Evolutionary conservation across 2,329 filamentous ascomycete species (phyloP).

Genomic region (Ascocoryne sarcoides): DNA sequence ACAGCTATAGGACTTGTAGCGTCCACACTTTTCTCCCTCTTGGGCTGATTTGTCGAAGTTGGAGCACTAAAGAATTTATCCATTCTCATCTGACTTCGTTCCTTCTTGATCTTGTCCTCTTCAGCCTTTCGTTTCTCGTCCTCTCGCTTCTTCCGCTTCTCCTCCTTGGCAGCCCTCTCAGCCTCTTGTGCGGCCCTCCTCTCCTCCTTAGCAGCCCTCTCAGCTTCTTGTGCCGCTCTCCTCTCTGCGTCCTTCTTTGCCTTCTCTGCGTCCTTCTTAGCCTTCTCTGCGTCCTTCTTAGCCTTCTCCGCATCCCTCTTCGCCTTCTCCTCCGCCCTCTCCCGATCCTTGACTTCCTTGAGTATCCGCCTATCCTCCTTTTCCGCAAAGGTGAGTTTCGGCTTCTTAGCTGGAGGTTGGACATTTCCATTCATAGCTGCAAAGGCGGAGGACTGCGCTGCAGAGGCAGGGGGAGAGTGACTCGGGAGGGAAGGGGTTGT

Average conservation of each 20-base stretch:
- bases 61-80: slow-evolving; percentile 20
- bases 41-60: slow-evolving; percentile 4
- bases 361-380: slow-evolving; percentile 31
- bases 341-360: slow-evolving; percentile 23
- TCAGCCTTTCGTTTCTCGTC: slow-evolving; percentile 35
- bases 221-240: slow-evolving; percentile 26
- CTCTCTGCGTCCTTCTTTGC: slow-evolving; percentile 30
- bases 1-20: slow-evolving; percentile 3
- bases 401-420: slow-evolving; percentile 20
- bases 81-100: slow-evolving; percentile 36
- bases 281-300: slow-evolving; percentile 26
- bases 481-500: slow-evolving; percentile 12
- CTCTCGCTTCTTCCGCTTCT: slow-evolving; percentile 28
- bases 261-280: slow-evolving; percentile 31
- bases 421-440: slow-evolving; percentile 14
- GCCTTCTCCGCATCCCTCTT: slow-evolving; percentile 27
- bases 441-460: no score
- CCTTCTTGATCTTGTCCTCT: slow-evolving; percentile 38
- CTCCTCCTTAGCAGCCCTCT: slow-evolving; percentile 25
- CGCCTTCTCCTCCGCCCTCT: slow-evolving; percentile 26
- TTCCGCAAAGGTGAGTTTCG: slow-evolving; percentile 22
- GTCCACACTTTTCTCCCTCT: slow-evolving; percentile 10
- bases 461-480: slow-evolving; percentile 4
- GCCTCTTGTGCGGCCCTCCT: slow-evolving; percentile 29
- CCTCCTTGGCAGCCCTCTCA: slow-evolving; percentile 26